phyloP scores from a whole-genome alignment of 208 protist genomes.

The Crithidia bombi region DNA sequence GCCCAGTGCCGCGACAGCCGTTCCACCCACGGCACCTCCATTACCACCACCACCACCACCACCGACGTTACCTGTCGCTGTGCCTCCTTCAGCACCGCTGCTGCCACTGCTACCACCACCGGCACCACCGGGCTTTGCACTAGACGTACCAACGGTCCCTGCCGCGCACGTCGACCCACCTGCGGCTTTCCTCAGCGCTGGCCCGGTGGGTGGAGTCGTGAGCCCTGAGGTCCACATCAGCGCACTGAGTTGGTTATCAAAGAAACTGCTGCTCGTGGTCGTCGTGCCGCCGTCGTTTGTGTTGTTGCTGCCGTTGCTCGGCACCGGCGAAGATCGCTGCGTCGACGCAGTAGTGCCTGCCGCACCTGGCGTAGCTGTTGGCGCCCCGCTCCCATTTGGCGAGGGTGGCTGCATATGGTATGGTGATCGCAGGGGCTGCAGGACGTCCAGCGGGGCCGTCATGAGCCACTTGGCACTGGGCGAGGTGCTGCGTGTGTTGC shows the following conservation, averaged over 20 bases:
- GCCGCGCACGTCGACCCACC: background rate
- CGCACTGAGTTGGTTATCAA: conserved; percentile 20
- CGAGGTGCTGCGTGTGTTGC: background rate
- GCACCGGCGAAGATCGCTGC: conserved; percentile 2
- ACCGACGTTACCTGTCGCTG: background rate
- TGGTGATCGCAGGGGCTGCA: conserved; percentile 1
- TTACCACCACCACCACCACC: conserved; percentile 3
- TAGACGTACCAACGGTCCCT: background rate
- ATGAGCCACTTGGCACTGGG: background rate
- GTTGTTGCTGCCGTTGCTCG: conserved; percentile 18
- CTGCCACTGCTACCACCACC: conserved; percentile 3
- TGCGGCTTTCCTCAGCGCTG: background rate
- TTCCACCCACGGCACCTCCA: background rate
- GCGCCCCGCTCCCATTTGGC: background rate
- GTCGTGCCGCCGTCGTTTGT: background rate
- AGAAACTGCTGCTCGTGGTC: background rate
- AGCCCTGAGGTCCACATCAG: conserved; percentile 29
- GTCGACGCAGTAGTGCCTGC: background rate
- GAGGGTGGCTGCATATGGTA: background rate
- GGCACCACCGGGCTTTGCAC: background rate
- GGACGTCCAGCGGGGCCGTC: background rate
- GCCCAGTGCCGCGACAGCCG: background rate
- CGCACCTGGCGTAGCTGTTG: background rate
- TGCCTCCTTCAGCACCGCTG: background rate
- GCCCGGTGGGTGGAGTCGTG: background rate